Evolutionary conservation across 306 rosid species (phyloP), one percentile per base, ranked within the genome.

Genomic region (Coriaria nepalensis): DNA sequence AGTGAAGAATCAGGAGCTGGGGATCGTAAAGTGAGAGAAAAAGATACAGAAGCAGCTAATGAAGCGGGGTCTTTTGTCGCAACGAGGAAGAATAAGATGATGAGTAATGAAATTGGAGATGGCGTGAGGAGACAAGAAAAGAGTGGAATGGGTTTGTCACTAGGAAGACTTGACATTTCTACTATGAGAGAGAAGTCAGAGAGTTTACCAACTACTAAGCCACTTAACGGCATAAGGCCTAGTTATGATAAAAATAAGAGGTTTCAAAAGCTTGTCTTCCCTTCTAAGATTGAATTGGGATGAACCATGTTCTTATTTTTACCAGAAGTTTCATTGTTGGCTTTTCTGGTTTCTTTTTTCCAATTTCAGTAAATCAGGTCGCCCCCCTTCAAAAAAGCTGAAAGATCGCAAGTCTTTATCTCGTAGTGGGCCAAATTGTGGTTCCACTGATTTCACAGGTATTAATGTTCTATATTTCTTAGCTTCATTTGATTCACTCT

Each of bases 1-100:
- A 76, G 80, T 70, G 94, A 83, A 72, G 93, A 83, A 55, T 78
- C 87, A 33, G 94, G 81, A 56, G 83, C 70, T 48, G 79, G 93
- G 12, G 87, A 76, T 67, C 73, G 49, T 59, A 80, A 68, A 80
- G 49, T 68, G 55, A 78, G 74, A 70, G 87, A 66, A 55, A 87
- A 59, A 61, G 78, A 59, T 64, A 43, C 60, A 33, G 67, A 68
- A 56, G 65, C 74, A 47, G 49, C 45, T 46, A 74, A 68, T 55
- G 85, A 76, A 59, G 68, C 48, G 35, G 86, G 73, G 67, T 36
- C 75, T 47, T 68, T 69, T 45, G 55, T 66, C 40, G 77, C 72
- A 20, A 54, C 43, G 52, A 76, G 65, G 81, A 88, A 78, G 76
- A 87, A 66, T 52, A 88, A 72, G 53, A 47, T 64, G 33, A 67